A percentile compares a stretch with the other conserved stretches of the same genome.
phyloP scores from a whole-genome alignment of 2,329 filamentous ascomycete genomes.

The Phialophora macrospora region DNA sequence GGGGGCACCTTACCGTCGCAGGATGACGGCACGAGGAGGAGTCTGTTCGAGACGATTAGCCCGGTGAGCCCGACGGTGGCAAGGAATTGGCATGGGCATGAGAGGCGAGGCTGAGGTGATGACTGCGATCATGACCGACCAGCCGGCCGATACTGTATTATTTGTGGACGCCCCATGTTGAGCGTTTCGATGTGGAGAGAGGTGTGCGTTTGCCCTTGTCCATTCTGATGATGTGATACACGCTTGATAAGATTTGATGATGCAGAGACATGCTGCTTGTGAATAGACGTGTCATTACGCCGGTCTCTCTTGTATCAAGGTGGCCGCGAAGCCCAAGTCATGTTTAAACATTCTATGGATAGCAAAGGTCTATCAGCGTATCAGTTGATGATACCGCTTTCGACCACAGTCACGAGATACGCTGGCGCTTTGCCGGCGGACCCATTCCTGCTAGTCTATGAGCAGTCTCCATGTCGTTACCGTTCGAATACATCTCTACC shows the following conservation, averaged over 20 bases:
- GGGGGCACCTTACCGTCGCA: neutral
- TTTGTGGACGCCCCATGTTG: neutral
- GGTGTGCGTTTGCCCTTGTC: neutral
- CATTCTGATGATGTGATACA: neutral
- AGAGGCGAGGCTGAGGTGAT: neutral
- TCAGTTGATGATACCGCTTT: neutral
- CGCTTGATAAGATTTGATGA: neutral
- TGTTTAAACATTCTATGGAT: neutral
- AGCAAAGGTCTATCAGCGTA: neutral
- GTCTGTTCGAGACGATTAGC: slow-evolving; percentile 28
- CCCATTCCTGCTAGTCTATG: neutral
- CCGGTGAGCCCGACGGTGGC: slow-evolving; percentile 28
- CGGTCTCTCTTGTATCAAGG: neutral
- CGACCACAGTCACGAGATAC: neutral
- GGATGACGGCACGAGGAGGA: slow-evolving; percentile 24
- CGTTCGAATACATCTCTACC: neutral
- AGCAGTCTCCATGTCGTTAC: neutral
- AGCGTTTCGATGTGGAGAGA: neutral
- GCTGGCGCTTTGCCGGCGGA: neutral
- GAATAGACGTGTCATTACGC: neutral
- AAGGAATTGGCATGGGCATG: slow-evolving; percentile 9
- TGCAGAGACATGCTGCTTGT: neutral
- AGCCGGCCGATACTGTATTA: too few species aligned
- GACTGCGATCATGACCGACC: neutral
- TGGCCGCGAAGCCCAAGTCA: neutral